Evolutionary conservation across 495 filamentous ascomycete genomes (phyloP).

Genomic region (Penicillium diatomitis): DNA sequence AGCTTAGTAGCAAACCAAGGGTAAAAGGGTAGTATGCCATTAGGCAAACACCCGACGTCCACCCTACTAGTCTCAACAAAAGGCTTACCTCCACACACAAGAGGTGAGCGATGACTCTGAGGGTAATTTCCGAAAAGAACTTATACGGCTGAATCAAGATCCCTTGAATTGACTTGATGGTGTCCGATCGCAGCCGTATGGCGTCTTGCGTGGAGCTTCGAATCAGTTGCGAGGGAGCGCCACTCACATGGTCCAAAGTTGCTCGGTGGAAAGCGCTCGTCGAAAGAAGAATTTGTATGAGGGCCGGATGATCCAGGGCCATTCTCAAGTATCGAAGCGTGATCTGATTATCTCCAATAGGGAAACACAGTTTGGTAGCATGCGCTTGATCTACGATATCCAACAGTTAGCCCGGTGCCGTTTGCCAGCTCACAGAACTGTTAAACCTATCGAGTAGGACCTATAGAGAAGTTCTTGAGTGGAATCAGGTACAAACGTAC

Average conservation of each 20-base stretch:
- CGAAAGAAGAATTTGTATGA: background rate
- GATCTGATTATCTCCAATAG: background rate
- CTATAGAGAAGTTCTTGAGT: no score
- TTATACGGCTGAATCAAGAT: background rate
- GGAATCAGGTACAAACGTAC: no score
- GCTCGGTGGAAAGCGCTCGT: slow-evolving; percentile 1
- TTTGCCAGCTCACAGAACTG: no score
- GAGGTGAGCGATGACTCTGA: background rate
- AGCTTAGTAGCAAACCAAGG: background rate
- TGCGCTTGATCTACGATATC: background rate
- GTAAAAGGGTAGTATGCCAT: no score
- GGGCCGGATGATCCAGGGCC: background rate
- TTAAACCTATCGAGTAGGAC: no score
- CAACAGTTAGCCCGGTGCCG: background rate
- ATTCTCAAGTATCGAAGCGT: background rate
- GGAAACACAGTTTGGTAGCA: background rate
- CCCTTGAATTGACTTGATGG: background rate
- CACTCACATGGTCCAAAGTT: background rate
- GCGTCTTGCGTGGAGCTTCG: background rate
- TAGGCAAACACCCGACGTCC: no score
- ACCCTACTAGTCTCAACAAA: no score
- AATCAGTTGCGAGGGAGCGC: background rate
- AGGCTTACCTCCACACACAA: slow-evolving; percentile 1
- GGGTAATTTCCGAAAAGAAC: background rate
- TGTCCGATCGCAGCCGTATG: background rate